Conservation (phyloP, 371 early-diverging fungal genomes). For the Saksenaea oblongispora region DNA sequence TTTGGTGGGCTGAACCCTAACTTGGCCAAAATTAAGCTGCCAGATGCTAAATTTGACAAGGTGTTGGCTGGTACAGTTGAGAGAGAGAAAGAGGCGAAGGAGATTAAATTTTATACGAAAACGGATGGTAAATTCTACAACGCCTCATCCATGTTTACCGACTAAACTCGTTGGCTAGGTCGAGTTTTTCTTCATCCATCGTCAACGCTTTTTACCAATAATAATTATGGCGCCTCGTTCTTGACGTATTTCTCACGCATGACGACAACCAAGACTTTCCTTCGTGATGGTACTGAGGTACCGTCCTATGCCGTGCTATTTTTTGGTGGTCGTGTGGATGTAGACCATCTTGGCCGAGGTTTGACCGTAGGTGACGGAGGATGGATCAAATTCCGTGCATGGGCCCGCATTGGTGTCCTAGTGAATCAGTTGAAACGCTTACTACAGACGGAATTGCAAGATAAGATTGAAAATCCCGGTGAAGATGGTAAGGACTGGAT, state of each 20-base stretch:
- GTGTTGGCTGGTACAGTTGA: slow-evolving; percentile 73
- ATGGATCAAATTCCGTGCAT: slow-evolving; percentile 71
- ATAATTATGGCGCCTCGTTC: slow-evolving; percentile 63
- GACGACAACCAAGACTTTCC: slow-evolving; percentile 70
- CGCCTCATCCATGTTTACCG: neutral
- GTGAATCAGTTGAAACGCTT: slow-evolving; percentile 73
- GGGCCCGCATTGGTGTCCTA: slow-evolving; percentile 80
- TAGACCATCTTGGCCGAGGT: slow-evolving; percentile 71
- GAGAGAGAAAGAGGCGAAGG: slow-evolving; percentile 69
- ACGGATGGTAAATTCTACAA: slow-evolving; percentile 45
- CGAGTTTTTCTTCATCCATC: slow-evolving; percentile 84
- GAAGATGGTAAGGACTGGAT: slow-evolving; percentile 44
- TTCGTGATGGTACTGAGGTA: slow-evolving; percentile 76
- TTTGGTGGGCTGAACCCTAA: slow-evolving; percentile 72
- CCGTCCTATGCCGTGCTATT: slow-evolving; percentile 71
- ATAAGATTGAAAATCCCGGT: slow-evolving; percentile 72
- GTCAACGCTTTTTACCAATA: slow-evolving; percentile 63
- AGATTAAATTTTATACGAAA: slow-evolving; percentile 71
- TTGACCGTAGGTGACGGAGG: slow-evolving; percentile 58
- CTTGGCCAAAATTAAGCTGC: slow-evolving; percentile 68
- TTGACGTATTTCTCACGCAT: slow-evolving; percentile 72
- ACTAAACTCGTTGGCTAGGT: slow-evolving; percentile 25
- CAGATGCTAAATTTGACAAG: slow-evolving; percentile 75
- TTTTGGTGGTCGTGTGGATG: slow-evolving; percentile 70
- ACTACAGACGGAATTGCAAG: slow-evolving; percentile 65